Base-by-base conservation (phyloP, 1,284 basidiomycete species). In the Leccinum subrobustum region DNA sequence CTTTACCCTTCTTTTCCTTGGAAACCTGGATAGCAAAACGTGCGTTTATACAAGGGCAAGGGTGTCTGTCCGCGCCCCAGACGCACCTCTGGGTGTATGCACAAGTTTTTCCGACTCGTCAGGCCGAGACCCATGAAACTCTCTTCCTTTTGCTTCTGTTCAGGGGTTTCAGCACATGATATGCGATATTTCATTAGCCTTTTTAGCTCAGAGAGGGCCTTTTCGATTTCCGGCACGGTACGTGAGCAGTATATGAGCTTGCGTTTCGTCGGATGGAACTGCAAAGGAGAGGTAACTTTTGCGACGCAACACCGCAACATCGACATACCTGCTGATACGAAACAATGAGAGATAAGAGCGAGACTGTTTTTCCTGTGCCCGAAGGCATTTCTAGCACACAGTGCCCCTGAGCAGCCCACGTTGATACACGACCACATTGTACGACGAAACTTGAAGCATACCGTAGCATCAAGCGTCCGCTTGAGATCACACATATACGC, bases 351-450 rank as follows among this genome's bases (percentile, higher is more conserved):
- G 94, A 96, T 31, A 99, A 82, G 3, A 99, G 81, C 9, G 96
- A 98, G 23, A 99, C 96, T 0, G 97, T 99, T 81, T 99, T 99
- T 20, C 97, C 97, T 39, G 97, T 99, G 14, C 97, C 97, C 11
- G 97, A 99, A 64, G 97, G 97, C 97, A 99, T 99, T 79, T 99
- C 97, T 33, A 99, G 84, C 18, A 99, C 95, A 75, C 97, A 98
- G 69, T 99, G 97, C 55, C 97, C 97, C 94, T 97, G 73, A 53
- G 51, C 23, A 25, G 31, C 9, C 44, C 23, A 18, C 42, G n/a
- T 50, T 55, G 31, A 18, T 37, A 48, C 50, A 35, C 6, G 11
- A 6, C 33, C 52, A 52, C 33, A 8, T 11, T 48, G 23, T 35
- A 42, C 29, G 20, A 47, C 35, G 23, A 8, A 7, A 14, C 59